phyloP scores from a whole-genome alignment of 345 rosid species.

The Salix koriyanagi region DNA sequence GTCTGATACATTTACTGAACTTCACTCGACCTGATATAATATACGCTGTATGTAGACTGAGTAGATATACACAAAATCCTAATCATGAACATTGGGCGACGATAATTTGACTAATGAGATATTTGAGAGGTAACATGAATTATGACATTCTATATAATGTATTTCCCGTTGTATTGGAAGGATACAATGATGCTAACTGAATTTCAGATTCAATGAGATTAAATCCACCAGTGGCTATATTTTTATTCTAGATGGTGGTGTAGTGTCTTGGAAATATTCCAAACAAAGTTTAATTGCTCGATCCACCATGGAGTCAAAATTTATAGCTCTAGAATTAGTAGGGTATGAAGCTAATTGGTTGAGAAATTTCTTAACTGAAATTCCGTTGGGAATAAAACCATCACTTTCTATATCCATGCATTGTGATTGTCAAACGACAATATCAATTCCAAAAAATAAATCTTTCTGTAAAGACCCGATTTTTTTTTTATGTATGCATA shows the following conservation, averaged over 20 bases:
- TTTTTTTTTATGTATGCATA: too few species aligned
- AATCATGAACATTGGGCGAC: background rate
- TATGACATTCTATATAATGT: background rate
- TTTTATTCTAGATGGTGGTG: background rate
- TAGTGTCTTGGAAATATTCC: background rate
- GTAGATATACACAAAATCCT: too few species aligned
- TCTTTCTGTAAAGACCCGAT: too few species aligned
- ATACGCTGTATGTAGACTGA: too few species aligned
- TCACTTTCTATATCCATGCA: too few species aligned
- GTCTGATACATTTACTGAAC: too few species aligned
- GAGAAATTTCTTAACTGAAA: background rate
- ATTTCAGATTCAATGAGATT: background rate
- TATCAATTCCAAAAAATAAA: too few species aligned
- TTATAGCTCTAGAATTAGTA: background rate
- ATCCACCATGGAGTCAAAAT: background rate
- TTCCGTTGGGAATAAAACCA: too few species aligned
- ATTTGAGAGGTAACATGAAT: background rate
- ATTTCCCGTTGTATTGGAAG: background rate
- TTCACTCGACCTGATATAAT: too few species aligned
- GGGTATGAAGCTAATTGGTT: background rate
- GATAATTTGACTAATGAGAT: background rate
- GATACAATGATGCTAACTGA: background rate
- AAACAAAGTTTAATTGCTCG: background rate
- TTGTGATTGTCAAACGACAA: too few species aligned
- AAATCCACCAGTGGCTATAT: background rate